A percentile compares a stretch with the other conserved stretches of the same genome.
These are phyloP conservation scores for Drechslera avenae DNA, from an alignment of 2,329 filamentous ascomycete genomes.

Conservation along the genomic window DNA sequence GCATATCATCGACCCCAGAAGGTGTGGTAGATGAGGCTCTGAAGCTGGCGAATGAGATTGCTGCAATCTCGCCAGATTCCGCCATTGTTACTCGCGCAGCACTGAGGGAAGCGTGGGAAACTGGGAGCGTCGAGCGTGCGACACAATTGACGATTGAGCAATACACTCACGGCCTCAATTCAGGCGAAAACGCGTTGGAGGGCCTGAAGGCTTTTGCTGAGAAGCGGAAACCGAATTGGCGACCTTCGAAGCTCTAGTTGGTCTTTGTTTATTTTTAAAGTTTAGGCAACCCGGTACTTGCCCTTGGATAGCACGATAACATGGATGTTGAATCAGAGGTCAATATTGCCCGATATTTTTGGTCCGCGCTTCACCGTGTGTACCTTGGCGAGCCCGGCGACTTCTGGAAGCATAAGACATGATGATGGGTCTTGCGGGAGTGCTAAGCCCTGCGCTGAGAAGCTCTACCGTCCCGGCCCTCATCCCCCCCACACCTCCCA, in stretches of 20 bases:
- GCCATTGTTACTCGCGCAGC: slow-evolving; percentile 47
- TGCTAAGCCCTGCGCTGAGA: too few relatives aligned
- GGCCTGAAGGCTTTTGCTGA: slow-evolving; percentile 59
- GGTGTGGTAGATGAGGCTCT: slow-evolving; percentile 45
- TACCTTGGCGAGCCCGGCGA: too few relatives aligned
- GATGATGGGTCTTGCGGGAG: too few relatives aligned
- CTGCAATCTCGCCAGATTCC: slow-evolving; percentile 45
- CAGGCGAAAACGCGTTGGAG: slow-evolving; percentile 57
- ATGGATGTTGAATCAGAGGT: too few relatives aligned
- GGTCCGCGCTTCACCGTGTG: too few relatives aligned
- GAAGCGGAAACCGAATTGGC: slow-evolving; percentile 58
- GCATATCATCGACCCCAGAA: slow-evolving; percentile 44
- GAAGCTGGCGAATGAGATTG: slow-evolving; percentile 45
- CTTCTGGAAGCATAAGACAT: too few relatives aligned
- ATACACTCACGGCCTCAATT: slow-evolving; percentile 49
- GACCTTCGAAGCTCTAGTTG: slow-evolving; percentile 52
- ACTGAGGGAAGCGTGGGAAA: slow-evolving; percentile 43
- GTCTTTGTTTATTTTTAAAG: background rate
- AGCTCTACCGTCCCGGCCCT: too few relatives aligned
- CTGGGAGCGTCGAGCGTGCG: slow-evolving; percentile 45
- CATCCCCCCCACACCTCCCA: too few relatives aligned
- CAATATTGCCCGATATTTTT: too few relatives aligned
- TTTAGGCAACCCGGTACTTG: background rate
- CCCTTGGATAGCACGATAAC: background rate
- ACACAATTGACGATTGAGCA: slow-evolving; percentile 51